A percentile compares a stretch with the other conserved stretches of the same genome.
Evolutionary conservation across 1,139 yeast genomes (phyloP).

Genomic region (Hyphopichia burtonii): DNA sequence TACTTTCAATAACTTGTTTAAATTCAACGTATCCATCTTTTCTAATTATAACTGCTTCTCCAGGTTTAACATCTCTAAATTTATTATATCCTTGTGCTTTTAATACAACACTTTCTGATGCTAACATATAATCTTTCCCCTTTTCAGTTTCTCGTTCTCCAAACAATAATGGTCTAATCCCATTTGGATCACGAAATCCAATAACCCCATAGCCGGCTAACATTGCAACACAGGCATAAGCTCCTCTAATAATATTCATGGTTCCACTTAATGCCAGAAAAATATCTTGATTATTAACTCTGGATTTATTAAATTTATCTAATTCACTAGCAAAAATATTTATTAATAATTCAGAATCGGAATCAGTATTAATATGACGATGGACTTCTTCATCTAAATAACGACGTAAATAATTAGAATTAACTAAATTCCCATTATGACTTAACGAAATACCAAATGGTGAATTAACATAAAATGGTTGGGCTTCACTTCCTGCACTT

Average conservation of each 20-base stretch:
- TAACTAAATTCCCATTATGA: conserved; percentile 94
- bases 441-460: conserved; percentile 91
- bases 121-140: conserved; percentile 91
- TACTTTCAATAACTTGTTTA: conserved; percentile 80
- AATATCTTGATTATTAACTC: conserved; percentile 89
- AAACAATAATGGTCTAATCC: conserved; percentile 84
- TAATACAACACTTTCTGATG: conserved; percentile 92
- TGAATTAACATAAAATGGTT: conserved; percentile 96
- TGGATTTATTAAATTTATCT: conserved; percentile 86
- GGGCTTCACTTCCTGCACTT: conserved; percentile 94
- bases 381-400: conserved; percentile 92
- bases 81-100: conserved; percentile 87
- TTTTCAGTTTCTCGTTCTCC: conserved; percentile 74
- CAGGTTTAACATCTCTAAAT: conserved; percentile 84
- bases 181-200: conserved; percentile 97
- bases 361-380: conserved; percentile 95
- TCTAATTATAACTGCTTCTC: conserved; percentile 93
- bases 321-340: conserved; percentile 90
- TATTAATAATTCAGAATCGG: conserved; percentile 86
- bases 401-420: conserved; percentile 71
- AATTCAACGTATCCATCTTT: conserved; percentile 61
- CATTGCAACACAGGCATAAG: conserved; percentile 93
- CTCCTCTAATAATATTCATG: conserved; percentile 81
- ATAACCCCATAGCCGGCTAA: conserved; percentile 93
- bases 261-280: conserved; percentile 85